These are phyloP conservation scores for Colletotrichum sp. DNA, from an alignment of 2,329 filamentous ascomycete genomes.

Conservation along the genomic window DNA sequence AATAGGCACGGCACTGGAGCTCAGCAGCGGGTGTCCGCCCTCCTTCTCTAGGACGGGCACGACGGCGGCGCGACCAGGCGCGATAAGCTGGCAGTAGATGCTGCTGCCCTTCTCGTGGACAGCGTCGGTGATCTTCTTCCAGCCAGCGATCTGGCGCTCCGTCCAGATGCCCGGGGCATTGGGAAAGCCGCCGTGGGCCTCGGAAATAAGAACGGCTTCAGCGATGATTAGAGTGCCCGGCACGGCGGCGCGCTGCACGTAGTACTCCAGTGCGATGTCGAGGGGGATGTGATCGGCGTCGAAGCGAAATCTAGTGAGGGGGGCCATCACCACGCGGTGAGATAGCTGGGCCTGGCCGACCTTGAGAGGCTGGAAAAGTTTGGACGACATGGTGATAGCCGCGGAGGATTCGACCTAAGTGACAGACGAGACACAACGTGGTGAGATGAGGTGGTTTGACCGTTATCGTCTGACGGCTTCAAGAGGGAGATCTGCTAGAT, in stretches of 20 bases:
- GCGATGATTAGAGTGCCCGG: slow-evolving; percentile 48
- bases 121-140: slow-evolving; percentile 64
- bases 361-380: slow-evolving; percentile 22
- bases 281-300: slow-evolving; percentile 21
- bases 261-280: slow-evolving; percentile 42
- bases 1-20: slow-evolving; percentile 34
- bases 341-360: slow-evolving; percentile 24
- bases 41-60: slow-evolving; percentile 26
- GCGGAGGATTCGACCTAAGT: not conserved
- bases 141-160: slow-evolving; percentile 59
- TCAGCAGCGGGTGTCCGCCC: slow-evolving; percentile 31
- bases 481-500: not conserved
- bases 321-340: slow-evolving; percentile 27
- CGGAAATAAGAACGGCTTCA: slow-evolving; percentile 49
- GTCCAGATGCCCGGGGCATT: slow-evolving; percentile 62
- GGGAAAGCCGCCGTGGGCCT: slow-evolving; percentile 34
- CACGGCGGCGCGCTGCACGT: slow-evolving; percentile 44
- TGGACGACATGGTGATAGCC: slow-evolving; percentile 1
- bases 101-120: slow-evolving; percentile 67
- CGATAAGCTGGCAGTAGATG: slow-evolving; percentile 69
- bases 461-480: not conserved
- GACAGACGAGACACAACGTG: not conserved
- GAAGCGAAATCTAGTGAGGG: slow-evolving; percentile 26
- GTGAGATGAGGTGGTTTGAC: not conserved
- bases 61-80: slow-evolving; percentile 60